A percentile compares a stretch with the other conserved stretches of the same genome.
Conservation (phyloP, 805 yeast species). For the Metschnikowia chrysomelidarum region DNA sequence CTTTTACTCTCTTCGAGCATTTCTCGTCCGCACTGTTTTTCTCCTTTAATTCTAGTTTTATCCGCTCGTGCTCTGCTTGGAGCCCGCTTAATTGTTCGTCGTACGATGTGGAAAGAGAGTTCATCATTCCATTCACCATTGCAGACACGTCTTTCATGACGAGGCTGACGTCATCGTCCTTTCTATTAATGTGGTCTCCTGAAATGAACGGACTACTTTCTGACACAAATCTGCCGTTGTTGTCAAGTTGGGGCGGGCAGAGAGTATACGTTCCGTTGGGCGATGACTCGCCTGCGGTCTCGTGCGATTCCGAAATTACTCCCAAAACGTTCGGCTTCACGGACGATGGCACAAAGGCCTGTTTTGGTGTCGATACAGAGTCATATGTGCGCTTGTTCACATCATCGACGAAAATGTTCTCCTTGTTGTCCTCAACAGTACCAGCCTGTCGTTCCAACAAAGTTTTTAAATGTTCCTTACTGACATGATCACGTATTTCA, state of each 20-base stretch:
- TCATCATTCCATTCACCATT: slow-evolving; percentile 42
- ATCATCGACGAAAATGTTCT: slow-evolving; percentile 44
- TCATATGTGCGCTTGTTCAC: slow-evolving; percentile 24
- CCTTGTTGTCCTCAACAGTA: slow-evolving; percentile 43
- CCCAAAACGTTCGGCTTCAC: slow-evolving; percentile 11
- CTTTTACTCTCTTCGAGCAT: slow-evolving; percentile 26
- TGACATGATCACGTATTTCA: slow-evolving; percentile 29
- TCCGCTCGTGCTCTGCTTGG: slow-evolving; percentile 20
- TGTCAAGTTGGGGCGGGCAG: slow-evolving; percentile 24
- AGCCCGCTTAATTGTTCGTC: slow-evolving; percentile 48
- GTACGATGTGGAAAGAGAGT: slow-evolving; percentile 54
- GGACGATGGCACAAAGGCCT: slow-evolving; percentile 6
- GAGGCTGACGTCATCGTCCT: slow-evolving; percentile 19
- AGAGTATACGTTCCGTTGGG: slow-evolving; percentile 32
- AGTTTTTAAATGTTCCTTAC: slow-evolving; percentile 32
- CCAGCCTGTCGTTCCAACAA: slow-evolving; percentile 25
- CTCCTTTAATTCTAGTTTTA: slow-evolving; percentile 43
- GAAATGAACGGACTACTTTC: too few relatives aligned
- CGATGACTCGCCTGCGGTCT: slow-evolving; percentile 18
- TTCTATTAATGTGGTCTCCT: too few relatives aligned
- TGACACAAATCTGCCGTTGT: too few relatives aligned
- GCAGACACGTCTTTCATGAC: slow-evolving; percentile 33
- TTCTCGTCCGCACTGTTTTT: slow-evolving; percentile 47
- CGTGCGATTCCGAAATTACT: slow-evolving; percentile 14
- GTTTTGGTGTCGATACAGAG: slow-evolving; percentile 32